Evolutionary conservation across 2,329 filamentous ascomycete species (phyloP), one percentile per base, ranked within the genome.

Genomic region (Pseudogymnoascus sp.): DNA sequence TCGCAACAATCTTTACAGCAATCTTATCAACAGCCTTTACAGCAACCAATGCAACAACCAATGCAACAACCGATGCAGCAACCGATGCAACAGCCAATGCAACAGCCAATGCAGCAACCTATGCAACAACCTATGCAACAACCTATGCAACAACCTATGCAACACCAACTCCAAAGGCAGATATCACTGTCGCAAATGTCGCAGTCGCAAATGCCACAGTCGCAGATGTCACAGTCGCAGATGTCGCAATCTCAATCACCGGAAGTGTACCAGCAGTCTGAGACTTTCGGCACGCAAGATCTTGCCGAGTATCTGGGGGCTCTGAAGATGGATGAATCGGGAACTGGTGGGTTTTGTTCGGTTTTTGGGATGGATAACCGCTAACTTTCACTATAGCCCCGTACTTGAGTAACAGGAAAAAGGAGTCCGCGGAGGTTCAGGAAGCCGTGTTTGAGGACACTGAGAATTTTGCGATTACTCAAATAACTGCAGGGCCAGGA

Each of bases 241-340:
- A 7, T 48, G 21, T 48, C 42, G 21, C 42, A 71, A 55, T 61
- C 71, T 59, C 73, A 77, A 58, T 74, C 80, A 5, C 77, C 78
- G 2, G 76, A 81, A 10, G 82, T 80, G 8, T 83, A 84, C 65
- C n/a, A n/a, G n/a, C 81, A 84, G 6, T 79, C 81, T 29, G 85
- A 88, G 58, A 79, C 84, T 37, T 88, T 88, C 64, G 85, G 83
- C 31, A 83, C 88, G 61, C 83, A 87, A 39, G 87, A 89, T 69
- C 80, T 96, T 2, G 85, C 87, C 10, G 89, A 95, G 69, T 84
- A 94, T 9, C 79, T 97, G 39, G 93, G 93, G 6, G 88, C 90
- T 42, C 79, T 97, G 12, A 92, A 90, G 70, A 91, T 97, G 69
- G 88, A 95, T 64, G 89, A 93, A 71, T 87, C 85, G 40, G 93